Conservation (phyloP, 208 protist species). For the Trypanosoma platydactyli region DNA sequence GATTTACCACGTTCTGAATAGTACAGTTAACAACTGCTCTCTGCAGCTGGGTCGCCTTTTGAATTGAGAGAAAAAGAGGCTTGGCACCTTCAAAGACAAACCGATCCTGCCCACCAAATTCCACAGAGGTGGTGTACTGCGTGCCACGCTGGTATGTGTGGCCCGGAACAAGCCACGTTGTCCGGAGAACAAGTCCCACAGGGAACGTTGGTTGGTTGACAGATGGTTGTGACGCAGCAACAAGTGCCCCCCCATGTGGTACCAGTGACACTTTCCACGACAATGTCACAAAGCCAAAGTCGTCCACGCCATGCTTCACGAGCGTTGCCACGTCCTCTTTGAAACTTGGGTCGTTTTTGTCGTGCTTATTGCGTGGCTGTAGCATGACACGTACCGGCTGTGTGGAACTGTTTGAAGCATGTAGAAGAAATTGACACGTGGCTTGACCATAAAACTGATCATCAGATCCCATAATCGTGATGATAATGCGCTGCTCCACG, state of each 20-base stretch:
- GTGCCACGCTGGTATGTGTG: constrained; percentile 43
- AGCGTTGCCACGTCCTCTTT: constrained; percentile 54
- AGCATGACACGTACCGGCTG: constrained; percentile 76
- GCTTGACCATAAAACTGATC: constrained; percentile 58
- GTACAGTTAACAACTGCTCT: constrained; percentile 63
- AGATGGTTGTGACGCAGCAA: constrained; percentile 18
- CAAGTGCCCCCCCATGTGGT: constrained; percentile 67
- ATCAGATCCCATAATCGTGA: constrained; percentile 51
- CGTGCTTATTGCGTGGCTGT: constrained; percentile 65
- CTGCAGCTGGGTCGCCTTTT: constrained; percentile 34
- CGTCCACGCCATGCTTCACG: constrained; percentile 50
- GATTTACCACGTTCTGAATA: constrained; percentile 53
- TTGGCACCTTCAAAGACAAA: constrained; percentile 45
- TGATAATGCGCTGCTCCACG: constrained; percentile 51
- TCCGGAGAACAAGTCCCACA: constrained; percentile 68
- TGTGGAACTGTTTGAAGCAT: constrained; percentile 43
- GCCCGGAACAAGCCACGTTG: constrained; percentile 62
- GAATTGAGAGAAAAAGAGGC: constrained; percentile 59
- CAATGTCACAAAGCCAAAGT: constrained; percentile 81
- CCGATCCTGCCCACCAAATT: constrained; percentile 63
- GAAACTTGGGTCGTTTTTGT: constrained; percentile 60
- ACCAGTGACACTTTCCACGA: constrained; percentile 67
- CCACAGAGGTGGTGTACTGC: constrained; percentile 67
- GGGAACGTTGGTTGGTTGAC: constrained; percentile 42
- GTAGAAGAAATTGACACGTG: constrained; percentile 71